Conservation (phyloP, 352 stramenopile species). For the Globisporangium carolinianum region DNA sequence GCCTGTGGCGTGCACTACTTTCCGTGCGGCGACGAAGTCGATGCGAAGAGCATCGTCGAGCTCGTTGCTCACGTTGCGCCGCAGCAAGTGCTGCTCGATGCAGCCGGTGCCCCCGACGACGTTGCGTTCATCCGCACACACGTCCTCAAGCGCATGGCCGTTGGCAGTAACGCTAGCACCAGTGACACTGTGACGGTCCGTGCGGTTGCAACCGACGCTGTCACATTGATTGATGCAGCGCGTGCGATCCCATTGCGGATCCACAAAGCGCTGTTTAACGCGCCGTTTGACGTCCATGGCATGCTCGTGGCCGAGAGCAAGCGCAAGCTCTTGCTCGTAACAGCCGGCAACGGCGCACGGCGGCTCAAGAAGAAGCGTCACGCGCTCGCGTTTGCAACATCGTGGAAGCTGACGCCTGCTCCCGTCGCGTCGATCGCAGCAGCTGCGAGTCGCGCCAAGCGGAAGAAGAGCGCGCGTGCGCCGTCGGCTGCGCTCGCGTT, state of each 20-base stretch:
- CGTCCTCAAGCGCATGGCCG: slow-evolving; percentile 42
- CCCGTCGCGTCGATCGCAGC: slow-evolving; percentile 19
- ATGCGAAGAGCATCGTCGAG: slow-evolving; percentile 80
- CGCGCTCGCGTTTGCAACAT: slow-evolving; percentile 62
- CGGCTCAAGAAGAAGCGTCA: slow-evolving; percentile 87
- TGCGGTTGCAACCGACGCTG: slow-evolving; percentile 21
- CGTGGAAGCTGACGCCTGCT: slow-evolving; percentile 42
- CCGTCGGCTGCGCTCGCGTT: slow-evolving; percentile 73
- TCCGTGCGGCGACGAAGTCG: slow-evolving; percentile 77
- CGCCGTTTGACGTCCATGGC: slow-evolving; percentile 60
- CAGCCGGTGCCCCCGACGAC: slow-evolving; percentile 36
- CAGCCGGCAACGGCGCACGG: slow-evolving; percentile 47
- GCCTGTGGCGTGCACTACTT: slow-evolving; percentile 81
- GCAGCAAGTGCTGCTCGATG: slow-evolving; percentile 64
- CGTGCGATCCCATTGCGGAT: slow-evolving; percentile 69
- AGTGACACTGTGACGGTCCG: slow-evolving; percentile 11
- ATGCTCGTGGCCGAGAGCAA: slow-evolving; percentile 76
- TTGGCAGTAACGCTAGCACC: slow-evolving; percentile 10
- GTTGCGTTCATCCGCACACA: slow-evolving; percentile 62
- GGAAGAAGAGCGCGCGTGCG: slow-evolving; percentile 63
- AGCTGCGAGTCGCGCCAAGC: slow-evolving; percentile 50
- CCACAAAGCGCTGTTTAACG: slow-evolving; percentile 84
- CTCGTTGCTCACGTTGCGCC: slow-evolving; percentile 50
- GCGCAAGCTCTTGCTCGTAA: slow-evolving; percentile 76
- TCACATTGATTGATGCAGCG: slow-evolving; percentile 30